Conservation (phyloP, 192 early-diverging fungal species). For the Cetraspora pellucida region DNA sequence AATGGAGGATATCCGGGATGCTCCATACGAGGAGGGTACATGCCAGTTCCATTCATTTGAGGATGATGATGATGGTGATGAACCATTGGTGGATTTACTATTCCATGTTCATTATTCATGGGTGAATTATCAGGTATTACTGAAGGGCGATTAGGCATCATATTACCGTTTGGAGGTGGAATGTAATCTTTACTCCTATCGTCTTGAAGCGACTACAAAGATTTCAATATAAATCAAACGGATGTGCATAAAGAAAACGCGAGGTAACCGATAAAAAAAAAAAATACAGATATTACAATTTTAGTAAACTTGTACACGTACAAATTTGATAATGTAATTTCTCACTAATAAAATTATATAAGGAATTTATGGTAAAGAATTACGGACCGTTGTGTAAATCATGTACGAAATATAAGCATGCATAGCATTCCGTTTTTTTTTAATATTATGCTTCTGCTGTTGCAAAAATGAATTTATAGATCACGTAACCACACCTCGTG, state of each 20-base stretch:
- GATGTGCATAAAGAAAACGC: background rate
- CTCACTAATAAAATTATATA: background rate
- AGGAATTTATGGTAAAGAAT: background rate
- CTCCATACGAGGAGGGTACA: constrained; percentile 6
- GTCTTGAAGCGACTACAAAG: too few relatives aligned
- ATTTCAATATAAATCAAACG: too few relatives aligned
- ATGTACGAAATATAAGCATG: constrained; percentile 56
- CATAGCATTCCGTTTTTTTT: constrained; percentile 52
- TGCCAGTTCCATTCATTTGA: constrained; percentile 18
- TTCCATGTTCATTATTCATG: constrained; percentile 28
- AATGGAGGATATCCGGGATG: constrained; percentile 6
- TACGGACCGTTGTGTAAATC: constrained; percentile 47
- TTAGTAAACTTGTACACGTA: background rate
- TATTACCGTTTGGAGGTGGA: background rate
- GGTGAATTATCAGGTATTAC: background rate
- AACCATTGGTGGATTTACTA: background rate
- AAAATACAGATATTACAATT: background rate
- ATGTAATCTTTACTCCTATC: too few relatives aligned
- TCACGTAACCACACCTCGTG: constrained; percentile 28
- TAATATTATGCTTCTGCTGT: constrained; percentile 53
- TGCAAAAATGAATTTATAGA: constrained; percentile 23
- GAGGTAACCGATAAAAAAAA: background rate
- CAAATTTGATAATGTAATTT: background rate
- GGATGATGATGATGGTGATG: background rate
- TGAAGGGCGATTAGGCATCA: background rate